Conservation (phyloP, 192 early-diverging fungal species). For the Linnemannia exigua region DNA sequence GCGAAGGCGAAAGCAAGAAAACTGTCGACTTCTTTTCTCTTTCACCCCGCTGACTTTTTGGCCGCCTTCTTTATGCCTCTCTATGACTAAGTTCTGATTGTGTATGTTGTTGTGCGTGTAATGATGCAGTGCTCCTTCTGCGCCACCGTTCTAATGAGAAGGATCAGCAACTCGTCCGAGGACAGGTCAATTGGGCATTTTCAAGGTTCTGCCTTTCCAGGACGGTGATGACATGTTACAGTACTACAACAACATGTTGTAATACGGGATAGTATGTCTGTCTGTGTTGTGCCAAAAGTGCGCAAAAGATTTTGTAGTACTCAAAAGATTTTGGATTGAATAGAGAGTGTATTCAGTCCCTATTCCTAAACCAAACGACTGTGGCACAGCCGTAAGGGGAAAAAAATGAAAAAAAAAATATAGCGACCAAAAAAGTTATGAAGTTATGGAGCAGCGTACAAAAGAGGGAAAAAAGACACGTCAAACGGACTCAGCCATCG, state of each 20-base stretch:
- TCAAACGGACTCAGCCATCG: neutral
- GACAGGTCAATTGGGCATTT: neutral
- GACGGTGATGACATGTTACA: too few species aligned
- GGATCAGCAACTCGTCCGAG: neutral
- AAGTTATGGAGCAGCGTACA: neutral
- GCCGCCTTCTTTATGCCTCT: neutral
- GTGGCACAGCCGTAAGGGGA: neutral
- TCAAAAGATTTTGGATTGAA: too few species aligned
- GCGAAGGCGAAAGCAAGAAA: neutral
- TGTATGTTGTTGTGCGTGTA: neutral
- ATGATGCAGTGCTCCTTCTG: neutral
- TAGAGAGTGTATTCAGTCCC: neutral
- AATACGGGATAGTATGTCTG: neutral
- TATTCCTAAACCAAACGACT: neutral
- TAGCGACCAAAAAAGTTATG: neutral
- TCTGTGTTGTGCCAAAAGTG: too few species aligned
- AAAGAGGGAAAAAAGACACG: neutral
- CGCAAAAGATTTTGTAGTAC: too few species aligned
- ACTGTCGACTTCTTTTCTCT: neutral
- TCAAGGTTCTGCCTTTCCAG: neutral
- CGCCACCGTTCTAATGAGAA: slow-evolving; percentile 3
- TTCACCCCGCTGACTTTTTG: neutral
- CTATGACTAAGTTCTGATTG: neutral
- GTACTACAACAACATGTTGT: neutral
- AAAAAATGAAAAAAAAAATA: neutral